A percentile compares a stretch with the other conserved stretches of the same genome.
Conservation (phyloP, 345 rosid genomes). For the Populus deltoides region DNA sequence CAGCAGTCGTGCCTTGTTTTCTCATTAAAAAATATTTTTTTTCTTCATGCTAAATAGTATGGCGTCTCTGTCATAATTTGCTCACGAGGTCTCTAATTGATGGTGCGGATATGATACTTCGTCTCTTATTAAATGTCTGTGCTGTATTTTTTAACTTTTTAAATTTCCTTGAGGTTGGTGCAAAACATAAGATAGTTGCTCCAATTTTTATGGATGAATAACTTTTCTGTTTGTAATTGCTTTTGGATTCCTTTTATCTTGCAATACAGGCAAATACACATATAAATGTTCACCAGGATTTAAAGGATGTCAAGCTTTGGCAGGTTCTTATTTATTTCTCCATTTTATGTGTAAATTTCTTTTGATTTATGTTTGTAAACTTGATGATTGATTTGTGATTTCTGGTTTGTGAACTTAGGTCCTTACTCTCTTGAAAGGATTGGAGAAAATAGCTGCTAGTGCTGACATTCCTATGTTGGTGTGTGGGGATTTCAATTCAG, state of each 20-base stretch:
- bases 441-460: constrained; percentile 95
- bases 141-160: background rate
- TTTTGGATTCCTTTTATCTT: constrained; percentile 15
- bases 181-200: background rate
- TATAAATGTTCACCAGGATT: constrained; percentile 74
- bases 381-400: constrained; percentile 1
- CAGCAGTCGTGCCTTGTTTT: background rate
- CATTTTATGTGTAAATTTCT: background rate
- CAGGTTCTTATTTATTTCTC: constrained; percentile 54
- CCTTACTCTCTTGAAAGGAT: constrained; percentile 89
- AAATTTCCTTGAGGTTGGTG: background rate
- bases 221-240: constrained; percentile 11
- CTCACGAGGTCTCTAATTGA: constrained; percentile 1
- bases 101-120: background rate
- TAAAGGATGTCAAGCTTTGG: constrained; percentile 98
- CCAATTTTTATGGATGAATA: background rate
- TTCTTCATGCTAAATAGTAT: background rate
- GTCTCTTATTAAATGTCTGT: background rate
- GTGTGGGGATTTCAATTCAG: constrained; percentile 93
- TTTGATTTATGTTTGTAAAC: background rate
- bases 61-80: background rate
- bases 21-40: background rate
- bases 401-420: constrained; percentile 49
- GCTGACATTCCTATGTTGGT: constrained; percentile 98
- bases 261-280: constrained; percentile 86